Conservation (phyloP, 495 filamentous ascomycete species). For the Astrocystis sublimbata region DNA sequence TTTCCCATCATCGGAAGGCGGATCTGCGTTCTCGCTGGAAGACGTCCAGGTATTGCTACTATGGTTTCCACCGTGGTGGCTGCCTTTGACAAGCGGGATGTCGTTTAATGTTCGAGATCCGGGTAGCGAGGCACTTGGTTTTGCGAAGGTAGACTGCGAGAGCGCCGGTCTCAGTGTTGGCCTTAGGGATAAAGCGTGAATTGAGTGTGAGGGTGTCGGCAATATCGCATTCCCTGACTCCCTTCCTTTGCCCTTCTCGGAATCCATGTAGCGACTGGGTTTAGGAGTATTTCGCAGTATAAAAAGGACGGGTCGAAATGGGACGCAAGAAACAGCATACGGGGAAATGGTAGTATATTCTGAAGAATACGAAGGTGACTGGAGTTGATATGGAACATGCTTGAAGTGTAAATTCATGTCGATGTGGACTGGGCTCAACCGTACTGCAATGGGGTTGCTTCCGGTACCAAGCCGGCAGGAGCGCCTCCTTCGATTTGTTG, state of each 20-base stretch:
- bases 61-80: conserved; percentile 15
- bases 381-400: neutral
- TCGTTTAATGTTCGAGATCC: conserved; percentile 17
- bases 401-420: neutral
- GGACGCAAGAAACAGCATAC: neutral
- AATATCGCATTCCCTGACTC: conserved; percentile 13
- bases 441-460: neutral
- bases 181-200: neutral
- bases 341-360: conserved; percentile 7
- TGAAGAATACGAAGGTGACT: neutral
- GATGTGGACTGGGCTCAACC: neutral
- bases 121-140: conserved; percentile 16
- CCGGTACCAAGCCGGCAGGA: neutral
- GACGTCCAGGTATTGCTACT: conserved; percentile 50
- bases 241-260: conserved; percentile 18
- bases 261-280: conserved; percentile 13
- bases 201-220: conserved; percentile 4
- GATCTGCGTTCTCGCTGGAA: conserved; percentile 39
- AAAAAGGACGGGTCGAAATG: neutral
- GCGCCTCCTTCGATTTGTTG: conserved; percentile 1
- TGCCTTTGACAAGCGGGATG: neutral
- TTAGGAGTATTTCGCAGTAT: conserved; percentile 21
- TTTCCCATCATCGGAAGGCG: conserved; percentile 38
- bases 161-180: conserved; percentile 23
- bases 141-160: conserved; percentile 26